Conservation (phyloP, 2,329 filamentous ascomycete species). For the Thielaviopsis euricoi region DNA sequence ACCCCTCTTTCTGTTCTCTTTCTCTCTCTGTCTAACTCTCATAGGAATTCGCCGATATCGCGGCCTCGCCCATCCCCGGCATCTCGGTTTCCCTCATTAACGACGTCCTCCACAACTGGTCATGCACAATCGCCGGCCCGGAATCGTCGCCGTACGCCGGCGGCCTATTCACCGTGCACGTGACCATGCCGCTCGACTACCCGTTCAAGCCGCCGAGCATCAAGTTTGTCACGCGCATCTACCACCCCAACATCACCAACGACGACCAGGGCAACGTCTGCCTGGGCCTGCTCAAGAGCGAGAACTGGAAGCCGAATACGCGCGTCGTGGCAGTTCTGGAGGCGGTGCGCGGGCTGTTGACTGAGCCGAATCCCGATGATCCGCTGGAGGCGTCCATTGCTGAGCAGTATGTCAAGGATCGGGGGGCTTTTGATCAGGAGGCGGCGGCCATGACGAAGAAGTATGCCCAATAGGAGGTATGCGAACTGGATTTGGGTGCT, state of each 20-base stretch:
- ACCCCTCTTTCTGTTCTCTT: background rate
- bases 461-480: constrained; percentile 3
- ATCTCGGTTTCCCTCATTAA: constrained; percentile 30
- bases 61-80: constrained; percentile 27
- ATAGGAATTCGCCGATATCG: constrained; percentile 39
- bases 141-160: constrained; percentile 34
- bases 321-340: constrained; percentile 61
- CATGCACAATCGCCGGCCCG: constrained; percentile 31
- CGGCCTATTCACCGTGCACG: constrained; percentile 56
- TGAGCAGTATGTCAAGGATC: constrained; percentile 60
- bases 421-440: constrained; percentile 43
- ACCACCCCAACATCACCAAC: constrained; percentile 89
- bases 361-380: constrained; percentile 75
- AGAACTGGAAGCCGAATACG: constrained; percentile 84
- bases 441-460: constrained; percentile 19
- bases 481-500: no score
- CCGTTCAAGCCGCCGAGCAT: constrained; percentile 77
- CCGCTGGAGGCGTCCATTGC: constrained; percentile 76
- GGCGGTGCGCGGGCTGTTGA: constrained; percentile 56
- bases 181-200: constrained; percentile 64
- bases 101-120: constrained; percentile 36
- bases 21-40: no score
- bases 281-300: constrained; percentile 63
- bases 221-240: constrained; percentile 76
- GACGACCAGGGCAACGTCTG: constrained; percentile 76